A percentile compares a stretch with the other conserved stretches of the same genome.
phyloP scores from a whole-genome alignment of 805 yeast species.

The Spathaspora girioi region DNA sequence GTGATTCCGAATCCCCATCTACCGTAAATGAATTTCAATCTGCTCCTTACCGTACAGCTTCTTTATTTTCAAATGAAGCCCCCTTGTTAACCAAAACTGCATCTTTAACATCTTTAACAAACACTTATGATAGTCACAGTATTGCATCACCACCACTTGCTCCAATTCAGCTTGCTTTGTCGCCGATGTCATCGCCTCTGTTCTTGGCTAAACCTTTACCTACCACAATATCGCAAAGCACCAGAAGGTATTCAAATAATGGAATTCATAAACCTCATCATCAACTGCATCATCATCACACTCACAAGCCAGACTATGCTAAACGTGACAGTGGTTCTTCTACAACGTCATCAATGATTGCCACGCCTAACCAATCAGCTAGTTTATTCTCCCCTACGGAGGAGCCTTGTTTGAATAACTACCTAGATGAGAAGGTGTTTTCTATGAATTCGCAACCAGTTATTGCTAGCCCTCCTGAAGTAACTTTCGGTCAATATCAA shows the following conservation, averaged over 20 bases:
- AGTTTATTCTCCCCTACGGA: background rate
- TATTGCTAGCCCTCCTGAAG: background rate
- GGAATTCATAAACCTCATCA: constrained; percentile 18
- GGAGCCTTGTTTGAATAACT: background rate
- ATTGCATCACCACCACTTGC: constrained; percentile 11
- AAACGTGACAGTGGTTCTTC: constrained; percentile 3
- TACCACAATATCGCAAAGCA: constrained; percentile 8
- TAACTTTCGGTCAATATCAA: background rate
- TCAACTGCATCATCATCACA: background rate
- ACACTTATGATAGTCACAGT: constrained; percentile 24
- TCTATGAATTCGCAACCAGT: background rate
- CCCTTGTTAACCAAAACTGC: constrained; percentile 4
- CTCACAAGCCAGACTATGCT: background rate
- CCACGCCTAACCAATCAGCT: background rate
- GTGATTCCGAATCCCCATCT: constrained; percentile 6
- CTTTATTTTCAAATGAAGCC: constrained; percentile 4
- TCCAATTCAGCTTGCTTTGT: background rate
- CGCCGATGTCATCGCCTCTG: background rate
- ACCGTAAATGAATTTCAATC: constrained; percentile 5
- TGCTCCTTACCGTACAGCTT: background rate
- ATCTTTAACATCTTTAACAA: constrained; percentile 18
- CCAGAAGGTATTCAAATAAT: constrained; percentile 8
- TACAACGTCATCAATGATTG: background rate
- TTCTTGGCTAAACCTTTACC: constrained; percentile 3
- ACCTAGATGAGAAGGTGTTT: background rate